Evolutionary conservation across 2,329 filamentous ascomycete genomes (phyloP).

Genomic region (Cercospora zeina): DNA sequence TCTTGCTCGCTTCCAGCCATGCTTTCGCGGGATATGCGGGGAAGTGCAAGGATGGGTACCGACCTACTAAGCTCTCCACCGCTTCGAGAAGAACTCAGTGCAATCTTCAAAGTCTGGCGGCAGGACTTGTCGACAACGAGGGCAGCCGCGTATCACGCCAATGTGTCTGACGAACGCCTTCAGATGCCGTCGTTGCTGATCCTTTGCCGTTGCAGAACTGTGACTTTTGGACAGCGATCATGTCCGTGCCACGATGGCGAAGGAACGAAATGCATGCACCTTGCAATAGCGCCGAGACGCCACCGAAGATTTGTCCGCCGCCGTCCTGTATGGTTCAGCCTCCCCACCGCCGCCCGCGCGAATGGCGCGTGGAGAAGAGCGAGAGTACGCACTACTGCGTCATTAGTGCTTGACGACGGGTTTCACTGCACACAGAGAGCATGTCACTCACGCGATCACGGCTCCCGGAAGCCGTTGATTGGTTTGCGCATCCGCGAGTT

Average conservation of each 20-base stretch:
- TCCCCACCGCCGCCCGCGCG: constrained; percentile 14
- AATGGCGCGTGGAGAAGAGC: constrained; percentile 20
- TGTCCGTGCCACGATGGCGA: constrained; percentile 22
- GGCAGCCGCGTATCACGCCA: background rate
- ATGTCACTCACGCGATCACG: constrained; percentile 11
- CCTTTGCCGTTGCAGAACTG: background rate
- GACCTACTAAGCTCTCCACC: background rate
- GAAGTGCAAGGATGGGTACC: constrained; percentile 5
- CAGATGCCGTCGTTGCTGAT: constrained; percentile 16
- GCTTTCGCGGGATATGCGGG: constrained; percentile 9
- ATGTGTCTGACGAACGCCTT: constrained; percentile 5
- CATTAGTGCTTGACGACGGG: constrained; percentile 9
- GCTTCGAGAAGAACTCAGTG: constrained; percentile 4
- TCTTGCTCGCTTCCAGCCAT: constrained; percentile 11
- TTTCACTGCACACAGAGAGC: constrained; percentile 4
- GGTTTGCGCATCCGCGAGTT: constrained; percentile 8
- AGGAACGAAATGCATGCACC: constrained; percentile 20
- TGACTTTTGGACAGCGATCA: constrained; percentile 12
- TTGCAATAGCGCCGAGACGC: constrained; percentile 26
- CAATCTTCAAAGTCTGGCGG: background rate
- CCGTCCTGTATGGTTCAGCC: constrained; percentile 18
- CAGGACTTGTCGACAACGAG: background rate
- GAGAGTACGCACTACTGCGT: constrained; percentile 17
- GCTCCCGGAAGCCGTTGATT: background rate
- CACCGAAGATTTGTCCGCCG: constrained; percentile 27